A percentile compares a stretch with the other conserved stretches of the same genome.
These are phyloP conservation scores for Penicillium olsonii DNA, from an alignment of 2,329 filamentous ascomycete species.

Conservation along the genomic window DNA sequence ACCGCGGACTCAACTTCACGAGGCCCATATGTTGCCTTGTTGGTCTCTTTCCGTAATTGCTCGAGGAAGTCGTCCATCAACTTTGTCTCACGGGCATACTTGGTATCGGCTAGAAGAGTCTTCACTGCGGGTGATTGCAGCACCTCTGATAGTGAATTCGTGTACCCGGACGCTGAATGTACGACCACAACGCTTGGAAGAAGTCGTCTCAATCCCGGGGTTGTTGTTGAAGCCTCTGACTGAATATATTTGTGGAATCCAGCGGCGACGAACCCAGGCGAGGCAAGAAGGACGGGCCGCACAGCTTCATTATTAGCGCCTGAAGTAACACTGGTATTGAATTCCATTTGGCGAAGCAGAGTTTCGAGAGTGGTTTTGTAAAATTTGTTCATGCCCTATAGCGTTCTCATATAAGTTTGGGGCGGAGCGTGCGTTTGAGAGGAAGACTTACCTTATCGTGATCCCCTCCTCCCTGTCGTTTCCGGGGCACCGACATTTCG, in stretches of 20 bases:
- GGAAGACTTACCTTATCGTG: slow-evolving; percentile 47
- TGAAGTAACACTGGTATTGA: slow-evolving; percentile 50
- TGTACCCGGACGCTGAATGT: slow-evolving; percentile 80
- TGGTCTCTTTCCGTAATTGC: slow-evolving; percentile 78
- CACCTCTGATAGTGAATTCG: slow-evolving; percentile 85
- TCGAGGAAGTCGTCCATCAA: slow-evolving; percentile 83
- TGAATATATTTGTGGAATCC: slow-evolving; percentile 78
- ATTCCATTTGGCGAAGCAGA: slow-evolving; percentile 75
- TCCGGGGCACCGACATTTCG: slow-evolving; percentile 50
- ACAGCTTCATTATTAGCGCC: slow-evolving; percentile 38
- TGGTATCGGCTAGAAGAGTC: slow-evolving; percentile 77
- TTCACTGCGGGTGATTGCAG: slow-evolving; percentile 78
- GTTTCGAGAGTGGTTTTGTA: slow-evolving; percentile 75
- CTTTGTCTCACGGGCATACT: slow-evolving; percentile 79
- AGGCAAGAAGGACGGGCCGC: slow-evolving; percentile 75
- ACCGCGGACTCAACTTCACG: slow-evolving; percentile 80
- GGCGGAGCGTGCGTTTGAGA: no score
- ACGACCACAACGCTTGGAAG: slow-evolving; percentile 66
- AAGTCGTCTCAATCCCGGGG: slow-evolving; percentile 65
- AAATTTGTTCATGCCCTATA: slow-evolving; percentile 70
- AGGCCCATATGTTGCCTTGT: slow-evolving; percentile 86
- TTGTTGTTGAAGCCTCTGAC: slow-evolving; percentile 60
- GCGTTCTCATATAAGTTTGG: no score
- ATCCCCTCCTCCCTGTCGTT: slow-evolving; percentile 49
- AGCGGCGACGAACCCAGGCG: slow-evolving; percentile 81